Percentiles rank a stretch among this genome's conserved stretches.
phyloP scores from a whole-genome alignment of 2,329 filamentous ascomycete species.

The Cercospora sesami region DNA sequence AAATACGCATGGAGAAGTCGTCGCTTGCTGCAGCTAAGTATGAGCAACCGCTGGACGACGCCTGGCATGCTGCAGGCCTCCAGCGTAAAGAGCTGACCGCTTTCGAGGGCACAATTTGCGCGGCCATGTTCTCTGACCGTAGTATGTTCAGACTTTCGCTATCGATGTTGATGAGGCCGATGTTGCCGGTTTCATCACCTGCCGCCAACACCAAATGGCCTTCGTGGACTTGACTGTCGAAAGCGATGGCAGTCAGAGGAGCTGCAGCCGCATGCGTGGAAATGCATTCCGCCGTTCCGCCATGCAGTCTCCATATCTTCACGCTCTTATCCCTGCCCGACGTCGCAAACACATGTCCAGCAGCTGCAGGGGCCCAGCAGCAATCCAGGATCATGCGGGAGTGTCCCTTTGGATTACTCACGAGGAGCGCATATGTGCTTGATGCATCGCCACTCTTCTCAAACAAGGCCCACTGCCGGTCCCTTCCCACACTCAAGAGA shows the following conservation, averaged over 20 bases:
- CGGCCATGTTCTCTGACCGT: slow-evolving; percentile 14
- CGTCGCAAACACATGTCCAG: slow-evolving; percentile 68
- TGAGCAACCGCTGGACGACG: background rate
- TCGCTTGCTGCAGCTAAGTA: slow-evolving; percentile 46
- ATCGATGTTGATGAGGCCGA: slow-evolving; percentile 24
- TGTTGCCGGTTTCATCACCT: slow-evolving; percentile 35
- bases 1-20: slow-evolving; percentile 44
- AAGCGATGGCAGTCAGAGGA: slow-evolving; percentile 40
- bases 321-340: slow-evolving; percentile 86
- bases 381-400: slow-evolving; percentile 88
- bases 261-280: slow-evolving; percentile 31
- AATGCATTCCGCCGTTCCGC: slow-evolving; percentile 27
- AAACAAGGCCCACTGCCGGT: slow-evolving; percentile 89
- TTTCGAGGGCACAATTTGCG: slow-evolving; percentile 26
- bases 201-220: slow-evolving; percentile 27
- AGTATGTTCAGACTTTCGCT: slow-evolving; percentile 18
- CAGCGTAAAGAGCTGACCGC: slow-evolving; percentile 36
- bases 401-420: slow-evolving; percentile 80
- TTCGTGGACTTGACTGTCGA: slow-evolving; percentile 15
- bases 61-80: slow-evolving; percentile 26
- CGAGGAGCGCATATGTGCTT: slow-evolving; percentile 57
- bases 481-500: slow-evolving; percentile 84
- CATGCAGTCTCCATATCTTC: slow-evolving; percentile 55
- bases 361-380: slow-evolving; percentile 67
- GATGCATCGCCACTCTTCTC: slow-evolving; percentile 48